Conservation (phyloP, 805 yeast species). For the Kodamaea laetipori region DNA sequence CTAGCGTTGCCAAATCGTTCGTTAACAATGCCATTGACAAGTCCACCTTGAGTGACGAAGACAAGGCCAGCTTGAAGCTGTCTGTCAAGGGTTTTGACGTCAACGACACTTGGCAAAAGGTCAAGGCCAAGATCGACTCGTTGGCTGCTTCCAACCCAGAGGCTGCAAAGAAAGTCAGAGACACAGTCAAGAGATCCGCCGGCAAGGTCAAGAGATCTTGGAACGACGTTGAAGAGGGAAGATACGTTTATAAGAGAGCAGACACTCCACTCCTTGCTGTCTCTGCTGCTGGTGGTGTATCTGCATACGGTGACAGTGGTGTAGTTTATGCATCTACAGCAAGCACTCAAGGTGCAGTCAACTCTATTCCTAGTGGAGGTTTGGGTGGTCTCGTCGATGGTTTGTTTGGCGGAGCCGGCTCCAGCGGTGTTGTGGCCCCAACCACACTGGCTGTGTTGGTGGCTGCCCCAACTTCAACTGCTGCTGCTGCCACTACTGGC, state of each 20-base stretch:
- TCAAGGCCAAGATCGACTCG: constrained; percentile 12
- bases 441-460: not conserved
- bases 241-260: constrained; percentile 13
- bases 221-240: constrained; percentile 6
- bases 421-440: not conserved
- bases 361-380: constrained; percentile 9
- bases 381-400: constrained; percentile 15
- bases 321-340: constrained; percentile 4
- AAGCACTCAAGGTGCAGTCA: constrained; percentile 3
- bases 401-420: constrained; percentile 16
- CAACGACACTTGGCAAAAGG: constrained; percentile 4
- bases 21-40: constrained; percentile 11
- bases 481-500: constrained; percentile 10
- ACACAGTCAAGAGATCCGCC: constrained; percentile 14
- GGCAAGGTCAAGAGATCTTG: constrained; percentile 17
- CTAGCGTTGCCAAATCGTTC: constrained; percentile 13
- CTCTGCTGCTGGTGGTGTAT: constrained; percentile 6
- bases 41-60: constrained; percentile 17
- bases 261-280: constrained; percentile 7
- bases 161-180: constrained; percentile 5
- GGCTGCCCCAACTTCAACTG: not conserved
- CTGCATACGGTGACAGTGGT: not conserved
- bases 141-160: constrained; percentile 12
- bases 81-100: constrained; percentile 19
- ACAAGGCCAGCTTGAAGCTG: constrained; percentile 13